These are phyloP conservation scores for Lecanicillium sp. DNA, from an alignment of 2,329 filamentous ascomycete genomes.

Conservation along the genomic window DNA sequence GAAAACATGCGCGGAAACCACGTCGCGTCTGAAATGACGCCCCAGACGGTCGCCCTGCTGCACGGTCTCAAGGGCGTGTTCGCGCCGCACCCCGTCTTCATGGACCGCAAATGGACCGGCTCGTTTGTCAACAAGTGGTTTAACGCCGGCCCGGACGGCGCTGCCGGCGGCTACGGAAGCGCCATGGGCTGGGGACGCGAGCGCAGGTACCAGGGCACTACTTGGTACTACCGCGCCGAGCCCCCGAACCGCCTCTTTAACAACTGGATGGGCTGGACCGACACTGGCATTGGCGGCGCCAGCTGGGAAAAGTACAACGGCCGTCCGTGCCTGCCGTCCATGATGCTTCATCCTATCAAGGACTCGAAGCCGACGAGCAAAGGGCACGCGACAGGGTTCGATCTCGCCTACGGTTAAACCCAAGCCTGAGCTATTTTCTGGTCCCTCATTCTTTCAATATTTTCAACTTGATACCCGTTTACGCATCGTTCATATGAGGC, in stretches of 20 bases:
- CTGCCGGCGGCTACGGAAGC: conserved; percentile 47
- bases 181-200: conserved; percentile 56
- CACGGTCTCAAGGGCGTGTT: conserved; percentile 76
- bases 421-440: background rate
- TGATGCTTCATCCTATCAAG: conserved; percentile 56
- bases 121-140: conserved; percentile 51
- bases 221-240: conserved; percentile 55
- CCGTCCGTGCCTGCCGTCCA: conserved; percentile 51
- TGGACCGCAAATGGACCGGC: conserved; percentile 65
- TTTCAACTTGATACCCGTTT: background rate
- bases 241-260: conserved; percentile 54
- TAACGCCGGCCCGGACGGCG: conserved; percentile 51
- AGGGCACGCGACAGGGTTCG: conserved; percentile 34
- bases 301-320: conserved; percentile 52
- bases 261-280: conserved; percentile 57
- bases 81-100: conserved; percentile 72
- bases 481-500: background rate
- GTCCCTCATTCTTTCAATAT: background rate
- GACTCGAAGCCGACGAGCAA: conserved; percentile 46
- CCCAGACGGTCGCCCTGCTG: conserved; percentile 64
- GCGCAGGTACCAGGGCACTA: conserved; percentile 50
- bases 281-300: conserved; percentile 47
- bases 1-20: conserved; percentile 70
- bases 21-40: conserved; percentile 75
- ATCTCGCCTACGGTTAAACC: conserved; percentile 31